Base-by-base conservation (phyloP, 2,329 filamentous ascomycete species). In the Neoscytalidium dimidiatum region DNA sequence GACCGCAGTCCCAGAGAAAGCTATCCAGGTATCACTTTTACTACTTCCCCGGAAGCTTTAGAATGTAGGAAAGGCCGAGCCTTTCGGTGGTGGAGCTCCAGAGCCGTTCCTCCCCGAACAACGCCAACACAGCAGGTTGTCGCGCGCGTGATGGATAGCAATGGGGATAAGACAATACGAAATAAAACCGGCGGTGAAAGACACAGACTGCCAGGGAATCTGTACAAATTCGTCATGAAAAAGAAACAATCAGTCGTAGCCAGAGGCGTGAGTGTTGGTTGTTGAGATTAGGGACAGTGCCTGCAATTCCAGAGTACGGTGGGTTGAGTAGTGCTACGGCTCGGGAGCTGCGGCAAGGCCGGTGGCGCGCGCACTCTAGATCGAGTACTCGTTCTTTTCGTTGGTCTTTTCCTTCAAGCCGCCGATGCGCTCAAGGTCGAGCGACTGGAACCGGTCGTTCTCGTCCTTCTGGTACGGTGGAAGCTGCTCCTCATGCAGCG, bases 341-440 rank as follows among this genome's bases (percentile, higher is more conserved):
- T 46, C 41, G 56, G 28, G 28, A 62, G 17, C 13, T n/a, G 58
- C 58, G 58, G 58, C 44, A 33, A 26, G 19, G 38, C 14, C 23
- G 23, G 44, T 38, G 61, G 23, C 46, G 23, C 33, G 19, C 41
- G 57, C 49, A 28, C 35, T 26, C 56, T 63, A 66, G 48, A 63
- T 29, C 33, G 65, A 66, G 57, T 66, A 66, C 46, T 66, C 64
- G 57, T 66, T 66, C 63, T 65, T 69, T 67, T 77, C 76, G 62
- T 43, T 51, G 68, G 90, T 86, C 84, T 96, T 97, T 84, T 98
- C 95, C 80, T 94, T 96, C 71, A 98, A 82, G 14, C 95, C 95
- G 60, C 95, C 95, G 75, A 98, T 96, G 69, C 92, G 88, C 72
- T 98, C 92, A 77, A 99, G 91, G 77, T 99, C 94, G 72, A 99